These are phyloP conservation scores for Verticillium nonalfalfae DNA, from an alignment of 2,329 filamentous ascomycete genomes.

Conservation along the genomic window DNA sequence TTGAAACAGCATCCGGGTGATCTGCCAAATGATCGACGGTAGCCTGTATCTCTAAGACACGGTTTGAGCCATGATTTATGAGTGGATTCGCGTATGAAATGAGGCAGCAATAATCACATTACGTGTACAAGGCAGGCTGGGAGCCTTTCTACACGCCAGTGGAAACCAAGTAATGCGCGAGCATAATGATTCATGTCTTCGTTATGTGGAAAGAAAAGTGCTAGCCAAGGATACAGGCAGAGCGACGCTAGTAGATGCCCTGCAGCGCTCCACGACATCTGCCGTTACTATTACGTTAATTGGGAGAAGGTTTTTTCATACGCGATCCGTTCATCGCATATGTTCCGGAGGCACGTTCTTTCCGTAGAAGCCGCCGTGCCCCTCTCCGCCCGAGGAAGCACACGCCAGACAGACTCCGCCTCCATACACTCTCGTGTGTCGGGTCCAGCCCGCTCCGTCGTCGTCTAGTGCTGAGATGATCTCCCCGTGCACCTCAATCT, in stretches of 20 bases:
- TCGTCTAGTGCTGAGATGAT: conserved; percentile 42
- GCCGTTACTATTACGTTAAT: neutral
- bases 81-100: no score
- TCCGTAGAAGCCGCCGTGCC: conserved; percentile 46
- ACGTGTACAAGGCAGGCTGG: no score
- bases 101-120: no score
- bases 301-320: neutral
- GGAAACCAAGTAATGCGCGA: no score
- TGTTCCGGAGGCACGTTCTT: conserved; percentile 47
- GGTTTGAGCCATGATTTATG: no score
- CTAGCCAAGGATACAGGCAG: neutral
- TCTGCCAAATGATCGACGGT: no score
- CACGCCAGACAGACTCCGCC: conserved; percentile 53
- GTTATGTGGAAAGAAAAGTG: neutral
- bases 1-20: no score
- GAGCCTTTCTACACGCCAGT: no score
- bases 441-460: conserved; percentile 44
- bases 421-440: conserved; percentile 54
- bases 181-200: no score
- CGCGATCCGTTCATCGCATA: conserved; percentile 26
- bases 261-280: neutral
- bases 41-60: no score
- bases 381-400: conserved; percentile 36
- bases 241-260: neutral
- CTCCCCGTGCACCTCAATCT: conserved; percentile 41